Conservation (phyloP, 768 basidiomycete species). For the Ramaria rubella region DNA sequence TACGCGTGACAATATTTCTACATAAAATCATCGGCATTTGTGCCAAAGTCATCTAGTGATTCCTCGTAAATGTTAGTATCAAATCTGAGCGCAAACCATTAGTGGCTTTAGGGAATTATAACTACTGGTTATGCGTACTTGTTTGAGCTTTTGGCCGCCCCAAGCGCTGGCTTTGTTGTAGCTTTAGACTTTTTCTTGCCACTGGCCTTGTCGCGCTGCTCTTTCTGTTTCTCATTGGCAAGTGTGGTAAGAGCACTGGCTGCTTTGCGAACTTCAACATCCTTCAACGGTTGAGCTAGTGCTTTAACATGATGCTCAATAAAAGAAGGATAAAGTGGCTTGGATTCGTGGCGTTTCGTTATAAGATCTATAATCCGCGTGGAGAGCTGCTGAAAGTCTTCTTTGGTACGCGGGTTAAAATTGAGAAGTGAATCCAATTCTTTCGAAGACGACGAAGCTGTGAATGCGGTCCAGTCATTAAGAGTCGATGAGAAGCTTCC, state of each 20-base stretch:
- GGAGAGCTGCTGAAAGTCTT: slow-evolving; percentile 76
- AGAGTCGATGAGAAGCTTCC: slow-evolving; percentile 44
- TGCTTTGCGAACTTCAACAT: slow-evolving; percentile 87
- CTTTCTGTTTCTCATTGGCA: slow-evolving; percentile 93
- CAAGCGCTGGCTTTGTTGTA: slow-evolving; percentile 66
- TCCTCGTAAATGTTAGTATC: slow-evolving; percentile 84
- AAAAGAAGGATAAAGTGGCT: slow-evolving; percentile 78
- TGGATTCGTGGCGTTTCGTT: slow-evolving; percentile 71
- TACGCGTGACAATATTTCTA: slow-evolving; percentile 32
- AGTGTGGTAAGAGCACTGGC: slow-evolving; percentile 78
- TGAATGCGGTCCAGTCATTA: background rate
- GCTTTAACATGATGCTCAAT: slow-evolving; percentile 78
- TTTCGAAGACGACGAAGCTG: slow-evolving; percentile 56
- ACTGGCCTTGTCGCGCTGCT: slow-evolving; percentile 74
- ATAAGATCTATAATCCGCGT: slow-evolving; percentile 65
- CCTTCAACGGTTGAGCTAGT: slow-evolving; percentile 70
- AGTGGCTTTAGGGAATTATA: background rate
- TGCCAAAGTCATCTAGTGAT: slow-evolving; percentile 82
- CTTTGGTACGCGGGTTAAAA: slow-evolving; percentile 79
- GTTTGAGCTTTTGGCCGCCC: slow-evolving; percentile 57
- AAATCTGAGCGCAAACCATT: slow-evolving; percentile 37
- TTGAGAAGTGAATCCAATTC: slow-evolving; percentile 70
- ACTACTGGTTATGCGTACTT: slow-evolving; percentile 38
- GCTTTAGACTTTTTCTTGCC: slow-evolving; percentile 87
- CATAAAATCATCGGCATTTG: slow-evolving; percentile 82